Evolutionary conservation across 1,139 yeast species (phyloP), one percentile per base, ranked within the genome.

Genomic region (Geotrichum cucujoidarum): DNA sequence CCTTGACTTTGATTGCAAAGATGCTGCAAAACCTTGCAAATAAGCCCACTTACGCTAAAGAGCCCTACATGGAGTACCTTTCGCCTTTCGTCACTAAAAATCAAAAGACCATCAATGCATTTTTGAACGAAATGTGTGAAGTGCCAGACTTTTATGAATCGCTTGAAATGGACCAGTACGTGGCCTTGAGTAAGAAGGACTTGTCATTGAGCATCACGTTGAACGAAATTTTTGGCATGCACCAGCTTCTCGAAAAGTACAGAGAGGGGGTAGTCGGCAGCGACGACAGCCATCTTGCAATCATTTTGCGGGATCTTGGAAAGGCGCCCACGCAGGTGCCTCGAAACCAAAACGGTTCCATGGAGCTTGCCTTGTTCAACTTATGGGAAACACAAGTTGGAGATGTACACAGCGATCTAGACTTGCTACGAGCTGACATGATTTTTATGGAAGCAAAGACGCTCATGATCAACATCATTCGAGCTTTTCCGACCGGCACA

Each of bases 11-110:
- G 54, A 68, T 92, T 42, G 97, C 95, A 3, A 87, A 89, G 60
- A 81, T 86, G 27, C 70, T 90, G 39, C 98, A 92, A 67, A 81
- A 84, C 57, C 76, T 90, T 70, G 97, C 96, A 0, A 92, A 92
- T 57, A 67, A 67, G 49, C 66, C 71, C 3, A 58, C 69, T 1
- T 62, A 64, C 76, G 38, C 68, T 22, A 69, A 69, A 51, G 73
- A 69, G 49, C 67, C 68, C 1, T 67, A 65, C 52, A 67, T 68
- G 64, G 61, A 59, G 4, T 55, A 58, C 25, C 49, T 68, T 34
- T 55, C 64, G 2, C 56, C 60, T 10, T 67, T 68, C 53, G 59
- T 68, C 4, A 64, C 63, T 45, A 53, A 57, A 16, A 66, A 67
- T 57, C 61, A 63, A 47, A 52, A 60, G 3, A 59, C 65, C 11